Conservation (phyloP, 495 filamentous ascomycete species). For the Xylaria castorea region DNA sequence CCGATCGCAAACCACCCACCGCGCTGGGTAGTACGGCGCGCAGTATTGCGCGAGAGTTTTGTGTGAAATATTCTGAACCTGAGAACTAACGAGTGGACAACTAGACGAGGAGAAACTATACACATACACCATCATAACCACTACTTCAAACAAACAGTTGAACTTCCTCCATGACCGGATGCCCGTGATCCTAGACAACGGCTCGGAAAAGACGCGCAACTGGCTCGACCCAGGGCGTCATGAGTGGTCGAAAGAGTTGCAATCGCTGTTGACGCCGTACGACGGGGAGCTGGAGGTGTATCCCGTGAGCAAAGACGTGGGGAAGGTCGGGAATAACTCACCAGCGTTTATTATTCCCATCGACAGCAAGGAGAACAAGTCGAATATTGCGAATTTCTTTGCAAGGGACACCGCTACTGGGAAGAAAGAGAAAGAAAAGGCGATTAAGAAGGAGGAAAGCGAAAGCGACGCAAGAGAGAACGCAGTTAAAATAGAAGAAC, state of each 20-base stretch:
- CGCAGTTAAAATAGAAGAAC: slow-evolving; percentile 2
- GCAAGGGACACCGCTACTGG: slow-evolving; percentile 50
- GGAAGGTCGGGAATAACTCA: slow-evolving; percentile 94
- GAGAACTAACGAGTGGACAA: slow-evolving; percentile 34
- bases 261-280: slow-evolving; percentile 77
- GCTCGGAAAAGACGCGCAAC: slow-evolving; percentile 68
- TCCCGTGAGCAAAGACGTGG: slow-evolving; percentile 85
- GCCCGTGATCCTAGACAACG: slow-evolving; percentile 88
- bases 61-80: background rate
- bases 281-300: slow-evolving; percentile 83
- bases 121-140: slow-evolving; percentile 93
- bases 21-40: background rate
- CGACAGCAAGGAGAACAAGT: slow-evolving; percentile 83
- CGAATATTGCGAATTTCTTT: slow-evolving; percentile 94
- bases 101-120: slow-evolving; percentile 68
- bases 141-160: slow-evolving; percentile 77
- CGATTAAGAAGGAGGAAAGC: background rate
- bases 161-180: slow-evolving; percentile 91
- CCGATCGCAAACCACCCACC: slow-evolving; percentile 24
- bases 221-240: slow-evolving; percentile 80
- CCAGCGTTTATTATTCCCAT: slow-evolving; percentile 82
- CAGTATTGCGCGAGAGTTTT: background rate
- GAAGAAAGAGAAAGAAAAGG: background rate
- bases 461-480: background rate
- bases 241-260: slow-evolving; percentile 80